phyloP scores from a whole-genome alignment of 345 rosid species.

The Euphorbia pulcherrima region DNA sequence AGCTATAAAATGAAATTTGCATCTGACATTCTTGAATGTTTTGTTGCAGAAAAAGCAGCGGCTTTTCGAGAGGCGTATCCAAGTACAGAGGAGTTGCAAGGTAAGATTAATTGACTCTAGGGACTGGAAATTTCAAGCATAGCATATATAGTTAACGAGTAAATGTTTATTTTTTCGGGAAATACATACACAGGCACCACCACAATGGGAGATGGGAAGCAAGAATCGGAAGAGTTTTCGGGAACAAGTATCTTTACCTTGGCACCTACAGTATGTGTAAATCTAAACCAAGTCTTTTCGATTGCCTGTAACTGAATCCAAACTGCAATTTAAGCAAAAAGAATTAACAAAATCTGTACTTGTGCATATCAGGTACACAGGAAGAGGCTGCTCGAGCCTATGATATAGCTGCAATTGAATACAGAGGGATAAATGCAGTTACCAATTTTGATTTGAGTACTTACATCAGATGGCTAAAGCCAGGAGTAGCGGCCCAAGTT shows the following conservation, averaged over 20 bases:
- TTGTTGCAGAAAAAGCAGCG: constrained; percentile 54
- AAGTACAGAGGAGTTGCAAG: constrained; percentile 71
- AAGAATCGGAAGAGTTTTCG: constrained; percentile 65
- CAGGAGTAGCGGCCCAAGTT: constrained; percentile 27
- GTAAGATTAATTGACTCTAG: constrained; percentile 21
- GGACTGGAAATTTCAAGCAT: not conserved
- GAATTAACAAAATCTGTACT: not conserved
- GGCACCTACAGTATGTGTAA: constrained; percentile 60
- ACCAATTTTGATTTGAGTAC: constrained; percentile 52
- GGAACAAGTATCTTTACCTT: constrained; percentile 67
- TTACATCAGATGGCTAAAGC: constrained; percentile 48
- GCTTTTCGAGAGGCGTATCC: constrained; percentile 70
- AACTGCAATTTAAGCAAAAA: not conserved
- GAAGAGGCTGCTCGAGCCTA: constrained; percentile 50
- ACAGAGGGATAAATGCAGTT: constrained; percentile 52
- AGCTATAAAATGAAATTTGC: not conserved
- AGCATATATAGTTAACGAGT: not conserved
- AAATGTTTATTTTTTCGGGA: not conserved
- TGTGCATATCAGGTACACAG: constrained; percentile 19
- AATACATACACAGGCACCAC: constrained; percentile 50
- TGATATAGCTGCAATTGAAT: constrained; percentile 51
- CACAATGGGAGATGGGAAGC: constrained; percentile 80
- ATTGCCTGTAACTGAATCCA: not conserved
- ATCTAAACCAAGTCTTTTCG: not conserved
- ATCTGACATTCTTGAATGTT: not conserved